phyloP scores from a whole-genome alignment of 2,329 filamentous ascomycete genomes.

The Onygenales sp. region DNA sequence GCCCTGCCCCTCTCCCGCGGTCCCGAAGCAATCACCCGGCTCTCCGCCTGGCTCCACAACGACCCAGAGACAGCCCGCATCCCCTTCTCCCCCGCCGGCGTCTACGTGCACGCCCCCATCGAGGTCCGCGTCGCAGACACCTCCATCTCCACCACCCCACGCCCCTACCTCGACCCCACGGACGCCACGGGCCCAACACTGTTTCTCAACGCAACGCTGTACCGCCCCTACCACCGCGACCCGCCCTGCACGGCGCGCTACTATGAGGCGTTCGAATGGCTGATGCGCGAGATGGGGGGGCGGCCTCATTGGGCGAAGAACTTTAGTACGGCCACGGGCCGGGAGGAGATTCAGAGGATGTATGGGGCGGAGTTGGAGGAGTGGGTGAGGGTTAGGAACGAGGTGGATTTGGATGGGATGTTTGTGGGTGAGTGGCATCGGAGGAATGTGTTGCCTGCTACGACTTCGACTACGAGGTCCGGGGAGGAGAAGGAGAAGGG shows the following conservation, averaged over 20 bases:
- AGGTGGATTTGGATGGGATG: constrained; percentile 67
- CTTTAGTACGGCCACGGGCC: constrained; percentile 52
- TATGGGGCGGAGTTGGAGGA: constrained; percentile 59
- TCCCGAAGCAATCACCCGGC: constrained; percentile 72
- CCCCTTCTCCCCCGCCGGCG: constrained; percentile 65
- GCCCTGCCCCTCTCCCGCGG: constrained; percentile 78
- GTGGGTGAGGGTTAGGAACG: constrained; percentile 60
- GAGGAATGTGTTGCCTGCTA: constrained; percentile 46
- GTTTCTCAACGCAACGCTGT: constrained; percentile 84
- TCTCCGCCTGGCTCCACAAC: constrained; percentile 77
- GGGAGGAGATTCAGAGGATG: constrained; percentile 52
- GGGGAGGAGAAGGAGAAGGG: constrained; percentile 10
- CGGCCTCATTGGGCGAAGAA: constrained; percentile 92
- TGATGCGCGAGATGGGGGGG: constrained; percentile 78
- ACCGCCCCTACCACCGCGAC: constrained; percentile 68
- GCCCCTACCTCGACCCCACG: constrained; percentile 66
- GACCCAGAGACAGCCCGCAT: constrained; percentile 63
- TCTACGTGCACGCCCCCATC: constrained; percentile 83
- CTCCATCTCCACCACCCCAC: constrained; percentile 37
- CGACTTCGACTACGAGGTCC: not conserved
- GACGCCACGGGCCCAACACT: constrained; percentile 59
- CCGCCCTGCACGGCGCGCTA: constrained; percentile 68
- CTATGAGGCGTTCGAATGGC: constrained; percentile 82
- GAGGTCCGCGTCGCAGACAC: constrained; percentile 83
- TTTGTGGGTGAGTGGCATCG: constrained; percentile 89